phyloP scores from a whole-genome alignment of 2,329 filamentous ascomycete species.

The Pleomassaria siparia region DNA sequence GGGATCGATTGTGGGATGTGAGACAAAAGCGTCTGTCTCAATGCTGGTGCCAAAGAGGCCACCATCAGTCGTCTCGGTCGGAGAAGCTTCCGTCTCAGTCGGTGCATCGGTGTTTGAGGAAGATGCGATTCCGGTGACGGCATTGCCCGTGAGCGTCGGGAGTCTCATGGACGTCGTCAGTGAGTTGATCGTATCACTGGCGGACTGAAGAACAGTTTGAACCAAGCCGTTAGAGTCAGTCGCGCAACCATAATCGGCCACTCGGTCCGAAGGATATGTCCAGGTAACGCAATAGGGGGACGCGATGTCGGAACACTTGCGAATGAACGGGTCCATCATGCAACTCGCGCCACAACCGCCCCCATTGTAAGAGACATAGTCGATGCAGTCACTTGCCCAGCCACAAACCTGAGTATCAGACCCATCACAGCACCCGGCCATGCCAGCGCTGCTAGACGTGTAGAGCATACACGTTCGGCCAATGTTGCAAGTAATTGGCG shows the following conservation, averaged over 20 bases:
- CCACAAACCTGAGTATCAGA: conserved; percentile 23
- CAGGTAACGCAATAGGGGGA: conserved; percentile 31
- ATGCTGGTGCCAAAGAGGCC: not conserved
- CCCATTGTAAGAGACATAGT: conserved; percentile 17
- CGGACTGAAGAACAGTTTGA: conserved; percentile 19
- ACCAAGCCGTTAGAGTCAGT: conserved; percentile 9
- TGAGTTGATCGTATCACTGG: conserved; percentile 11
- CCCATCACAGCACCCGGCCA: conserved; percentile 30
- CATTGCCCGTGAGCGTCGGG: conserved; percentile 16
- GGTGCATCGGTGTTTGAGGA: not conserved
- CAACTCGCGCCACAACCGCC: conserved; percentile 20
- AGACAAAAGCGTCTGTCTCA: not conserved
- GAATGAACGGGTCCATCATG: conserved; percentile 21
- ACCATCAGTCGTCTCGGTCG: not conserved
- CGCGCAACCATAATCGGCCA: conserved; percentile 28
- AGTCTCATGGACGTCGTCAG: conserved; percentile 21
- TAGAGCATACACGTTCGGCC: conserved; percentile 30
- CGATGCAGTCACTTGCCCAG: conserved; percentile 31
- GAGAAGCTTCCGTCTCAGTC: not conserved
- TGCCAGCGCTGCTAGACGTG: conserved; percentile 19
- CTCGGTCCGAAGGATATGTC: conserved; percentile 23
- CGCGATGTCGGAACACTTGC: conserved; percentile 21
- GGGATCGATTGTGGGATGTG: conserved; percentile 2
- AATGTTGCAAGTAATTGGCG: not conserved
- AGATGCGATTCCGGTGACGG: conserved; percentile 13